Percentiles rank a stretch among this genome's conserved stretches.
Evolutionary conservation across 2,329 filamentous ascomycete species (phyloP).

Genomic region (Zalaria obscura): DNA sequence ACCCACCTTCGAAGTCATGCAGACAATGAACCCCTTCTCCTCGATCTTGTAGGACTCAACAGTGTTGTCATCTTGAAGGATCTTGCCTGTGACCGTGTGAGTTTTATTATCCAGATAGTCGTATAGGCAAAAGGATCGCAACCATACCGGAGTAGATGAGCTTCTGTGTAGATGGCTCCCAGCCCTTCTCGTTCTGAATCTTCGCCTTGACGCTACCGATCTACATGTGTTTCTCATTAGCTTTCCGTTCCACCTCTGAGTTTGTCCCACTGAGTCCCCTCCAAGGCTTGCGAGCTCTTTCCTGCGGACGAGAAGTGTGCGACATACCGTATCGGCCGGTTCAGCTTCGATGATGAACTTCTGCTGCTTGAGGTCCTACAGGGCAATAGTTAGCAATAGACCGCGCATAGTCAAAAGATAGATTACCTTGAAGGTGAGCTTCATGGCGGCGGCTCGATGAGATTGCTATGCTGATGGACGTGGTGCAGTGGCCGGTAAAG

Average conservation of each 20-base stretch:
- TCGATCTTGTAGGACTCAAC: slow-evolving; percentile 96
- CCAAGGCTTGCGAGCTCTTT: too few relatives aligned
- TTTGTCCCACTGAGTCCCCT: too few relatives aligned
- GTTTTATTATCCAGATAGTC: too few relatives aligned
- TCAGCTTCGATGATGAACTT: slow-evolving; percentile 96
- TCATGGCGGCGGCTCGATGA: slow-evolving; percentile 30
- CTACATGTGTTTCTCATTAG: slow-evolving; percentile 30
- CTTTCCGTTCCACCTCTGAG: too few relatives aligned
- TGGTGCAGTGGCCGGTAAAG: not conserved
- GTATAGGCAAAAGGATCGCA: not conserved
- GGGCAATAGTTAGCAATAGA: not conserved
- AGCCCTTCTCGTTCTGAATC: slow-evolving; percentile 83
- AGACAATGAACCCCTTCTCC: slow-evolving; percentile 98
- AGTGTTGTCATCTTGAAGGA: slow-evolving; percentile 93
- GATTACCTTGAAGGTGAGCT: slow-evolving; percentile 57
- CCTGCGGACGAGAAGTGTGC: not conserved
- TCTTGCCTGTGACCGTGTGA: slow-evolving; percentile 59
- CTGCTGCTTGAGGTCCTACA: slow-evolving; percentile 91
- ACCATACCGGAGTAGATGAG: slow-evolving; percentile 88
- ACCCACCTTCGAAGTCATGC: slow-evolving; percentile 86
- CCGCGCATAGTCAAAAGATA: slow-evolving; percentile 2
- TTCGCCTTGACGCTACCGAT: slow-evolving; percentile 85
- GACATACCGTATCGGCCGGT: slow-evolving; percentile 72
- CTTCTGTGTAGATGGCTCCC: slow-evolving; percentile 82
- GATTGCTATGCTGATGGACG: not conserved